Evolutionary conservation across 78 protist genomes (phyloP).

Genomic region (Dictyostelium intermedium): DNA sequence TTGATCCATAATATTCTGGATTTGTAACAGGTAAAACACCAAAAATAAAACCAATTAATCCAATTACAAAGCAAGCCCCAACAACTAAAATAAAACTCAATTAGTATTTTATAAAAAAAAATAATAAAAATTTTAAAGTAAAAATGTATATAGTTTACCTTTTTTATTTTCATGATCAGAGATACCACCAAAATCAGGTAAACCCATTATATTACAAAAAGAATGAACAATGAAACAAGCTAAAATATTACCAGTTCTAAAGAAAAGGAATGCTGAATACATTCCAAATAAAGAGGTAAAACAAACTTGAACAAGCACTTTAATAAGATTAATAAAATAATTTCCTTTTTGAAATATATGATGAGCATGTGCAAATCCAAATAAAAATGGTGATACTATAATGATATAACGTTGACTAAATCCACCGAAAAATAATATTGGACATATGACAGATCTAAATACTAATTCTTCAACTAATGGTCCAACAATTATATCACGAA

Average conservation of each 20-base stretch:
- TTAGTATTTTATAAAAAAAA: neutral
- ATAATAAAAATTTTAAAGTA: neutral
- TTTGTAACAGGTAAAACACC: neutral
- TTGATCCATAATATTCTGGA: constrained; percentile 27
- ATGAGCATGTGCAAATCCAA: constrained; percentile 67
- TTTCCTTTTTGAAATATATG: neutral
- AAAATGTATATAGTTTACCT: neutral
- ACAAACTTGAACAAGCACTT: neutral
- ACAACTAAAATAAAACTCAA: neutral
- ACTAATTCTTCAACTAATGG: constrained; percentile 59
- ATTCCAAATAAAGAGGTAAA: constrained; percentile 70
- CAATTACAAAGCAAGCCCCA: neutral
- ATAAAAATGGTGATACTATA: constrained; percentile 60
- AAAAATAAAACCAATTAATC: constrained; percentile 26
- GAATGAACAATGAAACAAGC: constrained; percentile 38
- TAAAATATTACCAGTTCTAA: constrained; percentile 48
- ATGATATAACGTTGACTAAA: constrained; percentile 9
- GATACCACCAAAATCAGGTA: constrained; percentile 42
- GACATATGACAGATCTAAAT: constrained; percentile 52
- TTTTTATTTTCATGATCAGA: constrained; percentile 16
- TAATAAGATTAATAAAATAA: neutral
- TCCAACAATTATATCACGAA: constrained; percentile 53
- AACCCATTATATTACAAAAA: constrained; percentile 71
- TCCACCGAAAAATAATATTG: constrained; percentile 71
- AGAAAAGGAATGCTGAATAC: constrained; percentile 48